phyloP scores from a whole-genome alignment of 148 eudicot species.

The Chenopodium suecicum region DNA sequence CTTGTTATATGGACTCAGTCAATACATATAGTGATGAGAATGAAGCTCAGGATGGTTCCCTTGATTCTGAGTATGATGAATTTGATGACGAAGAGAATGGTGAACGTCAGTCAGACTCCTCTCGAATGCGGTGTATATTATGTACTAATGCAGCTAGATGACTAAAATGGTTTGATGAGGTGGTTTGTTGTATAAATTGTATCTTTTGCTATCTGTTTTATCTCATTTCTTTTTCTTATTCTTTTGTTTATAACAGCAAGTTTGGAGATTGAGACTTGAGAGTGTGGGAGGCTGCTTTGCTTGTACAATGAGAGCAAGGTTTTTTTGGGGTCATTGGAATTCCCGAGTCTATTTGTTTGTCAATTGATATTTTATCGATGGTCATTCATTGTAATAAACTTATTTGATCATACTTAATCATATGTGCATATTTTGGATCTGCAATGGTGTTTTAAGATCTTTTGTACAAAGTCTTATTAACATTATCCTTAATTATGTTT shows the following conservation, averaged over 20 bases:
- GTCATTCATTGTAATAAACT: conserved; percentile 5
- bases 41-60: conserved; percentile 24
- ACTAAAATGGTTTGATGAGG: conserved; percentile 43
- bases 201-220: background rate
- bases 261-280: conserved; percentile 2
- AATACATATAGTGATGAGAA: conserved; percentile 47
- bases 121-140: conserved; percentile 72
- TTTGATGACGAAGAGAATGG: conserved; percentile 51
- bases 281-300: background rate
- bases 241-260: conserved; percentile 5
- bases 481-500: too few relatives aligned
- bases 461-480: too few relatives aligned
- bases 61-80: conserved; percentile 36
- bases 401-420: background rate
- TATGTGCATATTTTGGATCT: background rate
- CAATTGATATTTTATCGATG: background rate
- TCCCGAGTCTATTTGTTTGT: conserved; percentile 15
- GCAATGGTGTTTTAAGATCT: background rate
- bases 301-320: conserved; percentile 20
- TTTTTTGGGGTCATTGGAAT: conserved; percentile 14
- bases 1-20: conserved; percentile 79
- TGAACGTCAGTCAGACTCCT: conserved; percentile 33
- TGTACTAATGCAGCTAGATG: conserved; percentile 89
- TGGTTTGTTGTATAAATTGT: conserved; percentile 24
- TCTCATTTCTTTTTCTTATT: background rate